These are phyloP conservation scores for Penicillium frequentans DNA, from an alignment of 2,329 filamentous ascomycete genomes.

Conservation along the genomic window DNA sequence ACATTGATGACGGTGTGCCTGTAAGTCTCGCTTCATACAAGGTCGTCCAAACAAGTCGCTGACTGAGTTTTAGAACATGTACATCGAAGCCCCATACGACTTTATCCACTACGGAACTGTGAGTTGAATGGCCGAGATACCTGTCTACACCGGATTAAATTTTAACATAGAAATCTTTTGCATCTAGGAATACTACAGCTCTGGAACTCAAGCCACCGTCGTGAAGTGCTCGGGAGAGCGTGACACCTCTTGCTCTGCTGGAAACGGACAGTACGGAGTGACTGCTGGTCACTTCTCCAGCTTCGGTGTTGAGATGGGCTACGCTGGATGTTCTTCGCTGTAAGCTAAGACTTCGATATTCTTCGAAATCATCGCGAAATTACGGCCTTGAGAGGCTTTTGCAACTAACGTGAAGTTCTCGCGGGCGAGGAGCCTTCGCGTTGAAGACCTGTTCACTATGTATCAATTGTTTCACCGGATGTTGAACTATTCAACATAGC, in stretches of 20 bases:
- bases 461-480: background rate
- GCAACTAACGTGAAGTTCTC: background rate
- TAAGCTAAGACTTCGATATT: background rate
- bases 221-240: conserved; percentile 26
- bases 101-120: conserved; percentile 29
- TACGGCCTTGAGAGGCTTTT: background rate
- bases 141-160: background rate
- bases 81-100: conserved; percentile 19
- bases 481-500: background rate
- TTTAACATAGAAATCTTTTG: background rate
- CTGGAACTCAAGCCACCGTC: conserved; percentile 13
- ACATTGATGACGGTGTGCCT: conserved; percentile 28
- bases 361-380: background rate
- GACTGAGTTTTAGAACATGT: conserved; percentile 26
- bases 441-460: background rate
- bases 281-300: conserved; percentile 25
- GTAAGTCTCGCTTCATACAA: conserved; percentile 14
- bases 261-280: conserved; percentile 24
- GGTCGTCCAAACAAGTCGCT: background rate
- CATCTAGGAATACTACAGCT: conserved; percentile 30
- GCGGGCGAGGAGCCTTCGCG: background rate
- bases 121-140: conserved; percentile 1
- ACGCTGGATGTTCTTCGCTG: conserved; percentile 18
- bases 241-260: conserved; percentile 28
- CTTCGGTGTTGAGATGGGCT: conserved; percentile 24